Conservation (phyloP, 495 filamentous ascomycete species). For the Aspergillus coremiiformis region DNA sequence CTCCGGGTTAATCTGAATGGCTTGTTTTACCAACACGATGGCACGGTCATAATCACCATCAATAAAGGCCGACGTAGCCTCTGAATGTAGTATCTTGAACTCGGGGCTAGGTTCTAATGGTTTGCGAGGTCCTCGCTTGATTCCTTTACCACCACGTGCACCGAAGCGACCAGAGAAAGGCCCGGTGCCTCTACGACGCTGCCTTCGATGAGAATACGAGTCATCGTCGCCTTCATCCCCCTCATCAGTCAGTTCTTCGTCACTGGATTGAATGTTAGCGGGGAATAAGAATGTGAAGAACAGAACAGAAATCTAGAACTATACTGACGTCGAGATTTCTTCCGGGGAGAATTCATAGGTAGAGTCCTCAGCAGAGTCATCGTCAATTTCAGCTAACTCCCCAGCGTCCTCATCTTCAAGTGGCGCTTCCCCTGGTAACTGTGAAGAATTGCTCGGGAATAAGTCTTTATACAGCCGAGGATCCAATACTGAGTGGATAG, state of each 20-base stretch:
- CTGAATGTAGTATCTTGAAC: conserved; percentile 63
- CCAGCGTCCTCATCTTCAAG: conserved; percentile 11
- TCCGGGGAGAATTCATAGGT: conserved; percentile 22
- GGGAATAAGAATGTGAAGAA: background rate
- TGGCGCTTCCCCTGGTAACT: conserved; percentile 9
- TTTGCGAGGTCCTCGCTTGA: conserved; percentile 60
- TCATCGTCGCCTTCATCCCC: conserved; percentile 27
- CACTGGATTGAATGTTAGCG: conserved; percentile 13
- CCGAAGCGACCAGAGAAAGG: conserved; percentile 38
- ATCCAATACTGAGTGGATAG: conserved; percentile 30
- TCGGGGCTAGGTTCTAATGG: conserved; percentile 64
- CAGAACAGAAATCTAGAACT: background rate
- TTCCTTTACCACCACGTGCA: conserved; percentile 42
- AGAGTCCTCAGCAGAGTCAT: conserved; percentile 19
- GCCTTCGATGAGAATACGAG: conserved; percentile 20
- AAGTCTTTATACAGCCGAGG: conserved; percentile 34
- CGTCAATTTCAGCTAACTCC: conserved; percentile 15
- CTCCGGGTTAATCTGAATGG: conserved; percentile 76
- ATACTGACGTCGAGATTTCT: conserved; percentile 15
- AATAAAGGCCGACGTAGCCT: conserved; percentile 64
- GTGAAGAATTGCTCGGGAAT: conserved; percentile 8
- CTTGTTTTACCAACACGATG: conserved; percentile 52
- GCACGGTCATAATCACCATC: conserved; percentile 57
- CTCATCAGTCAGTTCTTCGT: conserved; percentile 17
- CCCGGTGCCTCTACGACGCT: conserved; percentile 31